These are phyloP conservation scores for Salix purpurea DNA, from an alignment of 345 rosid species.

Conservation along the genomic window DNA sequence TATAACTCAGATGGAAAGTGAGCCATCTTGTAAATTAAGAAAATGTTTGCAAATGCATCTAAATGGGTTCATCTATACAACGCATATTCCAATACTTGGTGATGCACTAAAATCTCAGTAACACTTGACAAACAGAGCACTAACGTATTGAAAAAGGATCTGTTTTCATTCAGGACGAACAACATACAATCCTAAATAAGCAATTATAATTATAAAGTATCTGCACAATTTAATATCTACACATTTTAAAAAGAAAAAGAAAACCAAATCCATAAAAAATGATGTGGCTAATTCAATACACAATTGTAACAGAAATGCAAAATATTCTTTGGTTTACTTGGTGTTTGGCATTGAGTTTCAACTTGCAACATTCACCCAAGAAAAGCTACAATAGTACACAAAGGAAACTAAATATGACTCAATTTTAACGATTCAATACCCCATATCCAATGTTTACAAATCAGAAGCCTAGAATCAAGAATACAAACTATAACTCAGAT, in stretches of 20 bases:
- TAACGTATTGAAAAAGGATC: no score
- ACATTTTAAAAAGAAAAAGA: not conserved
- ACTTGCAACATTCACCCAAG: no score
- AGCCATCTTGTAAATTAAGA: not conserved
- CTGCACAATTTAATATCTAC: not conserved
- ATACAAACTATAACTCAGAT: no score
- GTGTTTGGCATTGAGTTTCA: no score
- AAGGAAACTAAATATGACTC: no score
- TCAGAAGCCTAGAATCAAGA: no score
- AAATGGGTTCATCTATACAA: not conserved
- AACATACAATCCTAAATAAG: no score
- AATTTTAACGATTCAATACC: no score
- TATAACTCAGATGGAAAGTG: not conserved
- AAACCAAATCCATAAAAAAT: not conserved
- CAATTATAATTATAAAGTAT: not conserved
- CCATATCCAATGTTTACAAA: no score
- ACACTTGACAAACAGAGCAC: not conserved
- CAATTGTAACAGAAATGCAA: not conserved
- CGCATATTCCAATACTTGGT: not conserved
- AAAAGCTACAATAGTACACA: no score
- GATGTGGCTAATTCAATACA: not conserved
- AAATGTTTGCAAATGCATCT: not conserved
- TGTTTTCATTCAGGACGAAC: no score
- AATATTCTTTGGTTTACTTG: no score
- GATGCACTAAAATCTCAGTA: not conserved